Evolutionary conservation across 2,329 filamentous ascomycete species (phyloP), one percentile per base, ranked within the genome.

Genomic region (Diaporthe capsici): DNA sequence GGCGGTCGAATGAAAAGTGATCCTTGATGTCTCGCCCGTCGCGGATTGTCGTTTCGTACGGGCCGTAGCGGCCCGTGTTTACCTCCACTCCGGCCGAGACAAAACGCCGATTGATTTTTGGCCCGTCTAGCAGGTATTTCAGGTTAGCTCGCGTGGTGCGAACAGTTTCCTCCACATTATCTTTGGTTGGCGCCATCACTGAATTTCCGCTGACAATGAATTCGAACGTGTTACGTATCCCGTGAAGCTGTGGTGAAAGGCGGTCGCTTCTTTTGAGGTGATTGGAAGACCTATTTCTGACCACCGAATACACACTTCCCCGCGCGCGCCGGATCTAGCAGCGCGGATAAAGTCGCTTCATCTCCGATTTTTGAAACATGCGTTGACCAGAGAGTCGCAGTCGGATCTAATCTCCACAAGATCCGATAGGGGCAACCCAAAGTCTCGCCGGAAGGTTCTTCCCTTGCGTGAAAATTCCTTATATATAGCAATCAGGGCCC

Each of bases 31-130:
- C 70, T n/a, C 76, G 75, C 31, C 75, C 75, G 75, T 77, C 75
- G 31, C 76, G 76, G 72, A 77, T 77, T 5, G 67, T 76, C 15
- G 55, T 73, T 37, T 71, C 60, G 58, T 72, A 76, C 0, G 76
- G 76, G 22, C 76, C 76, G 60, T 77, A 76, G 22, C 61, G 53
- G 58, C 76, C 76, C 0, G 76, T 77, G 68, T 75, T 77, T 34
- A 75, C 72, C 60, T 77, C 76, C 28, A 76, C 75, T 42, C 76
- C 76, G 28, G 72, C 61, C 1, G 75, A 74, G 58, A 77, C 76
- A 31, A 77, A 77, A 13, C 75, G 75, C 22, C 76, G 75, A 51
- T 77, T 77, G 68, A 77, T 77, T 9, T 68, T 68, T 10, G 63
- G 63, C 3, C 63, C 63, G 15, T 68, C 63, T 25, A 68, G 7